phyloP scores from a whole-genome alignment of 2,329 filamentous ascomycete species.

The Botrytis deweyae region DNA sequence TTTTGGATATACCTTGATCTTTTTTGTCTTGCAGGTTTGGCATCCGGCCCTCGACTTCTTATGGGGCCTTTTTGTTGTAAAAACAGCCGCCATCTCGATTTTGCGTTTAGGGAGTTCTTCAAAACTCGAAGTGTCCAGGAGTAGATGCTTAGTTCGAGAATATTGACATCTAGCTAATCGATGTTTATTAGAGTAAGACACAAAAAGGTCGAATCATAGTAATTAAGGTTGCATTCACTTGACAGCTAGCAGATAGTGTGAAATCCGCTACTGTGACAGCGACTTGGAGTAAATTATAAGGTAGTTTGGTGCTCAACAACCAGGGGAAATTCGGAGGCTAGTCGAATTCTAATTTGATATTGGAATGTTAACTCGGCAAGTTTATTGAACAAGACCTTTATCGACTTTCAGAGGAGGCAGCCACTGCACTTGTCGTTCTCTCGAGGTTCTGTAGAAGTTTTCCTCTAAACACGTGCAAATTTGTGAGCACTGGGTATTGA shows the following conservation, averaged over 20 bases:
- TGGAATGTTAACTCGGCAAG: not conserved
- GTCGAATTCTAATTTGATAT: not conserved
- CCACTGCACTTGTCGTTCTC: not conserved
- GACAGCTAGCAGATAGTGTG: not conserved
- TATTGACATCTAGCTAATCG: not conserved
- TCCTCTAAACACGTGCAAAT: not conserved
- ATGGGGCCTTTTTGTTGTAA: constrained; percentile 37
- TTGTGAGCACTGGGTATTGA: not conserved
- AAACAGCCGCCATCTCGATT: constrained; percentile 22
- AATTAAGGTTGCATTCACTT: not conserved
- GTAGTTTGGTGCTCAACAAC: not conserved
- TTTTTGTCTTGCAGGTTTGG: constrained; percentile 35
- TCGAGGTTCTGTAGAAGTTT: not conserved
- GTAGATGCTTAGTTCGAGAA: not conserved
- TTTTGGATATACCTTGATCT: constrained; percentile 34
- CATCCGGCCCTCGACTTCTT: constrained; percentile 39
- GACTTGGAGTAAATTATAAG: not conserved
- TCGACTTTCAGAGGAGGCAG: not conserved
- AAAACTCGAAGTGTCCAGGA: not conserved
- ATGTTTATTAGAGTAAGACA: not conserved
- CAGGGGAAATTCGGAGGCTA: not conserved
- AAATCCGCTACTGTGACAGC: not conserved
- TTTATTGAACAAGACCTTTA: not conserved
- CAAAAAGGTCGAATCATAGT: not conserved
- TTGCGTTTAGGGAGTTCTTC: not conserved